Percentiles rank a stretch among this genome's conserved stretches.
These are phyloP conservation scores for Chloropicon primus DNA, from an alignment of 139 green algal genomes.

Conservation along the genomic window DNA sequence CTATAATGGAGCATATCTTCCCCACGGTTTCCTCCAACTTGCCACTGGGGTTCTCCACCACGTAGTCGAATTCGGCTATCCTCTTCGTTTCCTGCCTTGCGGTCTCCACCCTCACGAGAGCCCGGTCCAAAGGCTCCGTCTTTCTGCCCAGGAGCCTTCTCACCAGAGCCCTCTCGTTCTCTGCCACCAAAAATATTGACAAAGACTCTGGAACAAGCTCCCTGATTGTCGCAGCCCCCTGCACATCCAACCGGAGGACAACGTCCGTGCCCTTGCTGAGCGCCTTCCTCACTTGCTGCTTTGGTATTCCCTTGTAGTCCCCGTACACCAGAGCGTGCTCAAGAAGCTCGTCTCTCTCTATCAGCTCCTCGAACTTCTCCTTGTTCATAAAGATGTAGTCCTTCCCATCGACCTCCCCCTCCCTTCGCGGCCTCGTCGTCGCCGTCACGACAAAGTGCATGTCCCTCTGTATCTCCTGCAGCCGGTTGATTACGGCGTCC, in stretches of 20 bases:
- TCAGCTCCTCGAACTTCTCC: conserved; percentile 77
- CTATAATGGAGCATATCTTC: conserved; percentile 61
- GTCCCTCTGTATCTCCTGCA: conserved; percentile 53
- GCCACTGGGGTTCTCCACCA: conserved; percentile 76
- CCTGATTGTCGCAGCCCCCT: conserved; percentile 61
- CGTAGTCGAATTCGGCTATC: conserved; percentile 80
- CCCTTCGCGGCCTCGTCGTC: conserved; percentile 60
- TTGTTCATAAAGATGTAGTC: conserved; percentile 89
- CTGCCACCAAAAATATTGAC: conserved; percentile 74
- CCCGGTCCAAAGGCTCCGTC: conserved; percentile 58
- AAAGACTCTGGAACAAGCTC: conserved; percentile 57
- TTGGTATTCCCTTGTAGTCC: conserved; percentile 67
- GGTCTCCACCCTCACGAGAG: conserved; percentile 51
- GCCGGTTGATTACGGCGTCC: conserved; percentile 64
- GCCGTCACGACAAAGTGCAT: conserved; percentile 92
- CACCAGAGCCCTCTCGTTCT: conserved; percentile 65
- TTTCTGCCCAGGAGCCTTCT: conserved; percentile 60
- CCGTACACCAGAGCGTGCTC: conserved; percentile 93
- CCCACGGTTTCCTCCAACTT: conserved; percentile 59
- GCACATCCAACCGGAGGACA: conserved; percentile 79
- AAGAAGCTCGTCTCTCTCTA: conserved; percentile 54
- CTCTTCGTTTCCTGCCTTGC: conserved; percentile 48
- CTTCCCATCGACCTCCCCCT: conserved; percentile 65
- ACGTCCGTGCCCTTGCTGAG: conserved; percentile 65
- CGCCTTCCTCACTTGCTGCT: conserved; percentile 31